Conservation (phyloP, 768 basidiomycete genomes). For the Lyophyllum semitale region DNA sequence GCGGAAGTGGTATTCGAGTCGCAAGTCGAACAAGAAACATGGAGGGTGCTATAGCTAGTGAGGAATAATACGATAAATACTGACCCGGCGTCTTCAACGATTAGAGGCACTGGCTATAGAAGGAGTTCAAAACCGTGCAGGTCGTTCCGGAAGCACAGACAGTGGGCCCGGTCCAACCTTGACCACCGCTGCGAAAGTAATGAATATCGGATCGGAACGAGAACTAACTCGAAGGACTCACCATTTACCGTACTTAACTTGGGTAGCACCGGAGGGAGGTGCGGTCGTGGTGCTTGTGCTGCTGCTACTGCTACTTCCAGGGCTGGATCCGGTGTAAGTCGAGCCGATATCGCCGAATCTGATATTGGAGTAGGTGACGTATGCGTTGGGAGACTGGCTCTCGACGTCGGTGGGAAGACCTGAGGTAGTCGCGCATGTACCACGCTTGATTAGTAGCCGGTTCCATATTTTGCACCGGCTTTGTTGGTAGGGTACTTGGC, state of each 20-base stretch:
- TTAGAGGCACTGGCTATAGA: constrained; percentile 36
- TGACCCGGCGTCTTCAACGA: not conserved
- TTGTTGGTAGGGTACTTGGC: constrained; percentile 51
- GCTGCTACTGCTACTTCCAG: constrained; percentile 16
- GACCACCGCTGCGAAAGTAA: constrained; percentile 24
- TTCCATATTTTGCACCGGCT: constrained; percentile 50
- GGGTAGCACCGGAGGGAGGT: constrained; percentile 25
- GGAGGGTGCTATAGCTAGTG: not conserved
- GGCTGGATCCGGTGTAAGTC: constrained; percentile 9
- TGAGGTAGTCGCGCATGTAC: constrained; percentile 38
- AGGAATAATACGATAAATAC: not conserved
- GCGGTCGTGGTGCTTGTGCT: constrained; percentile 14
- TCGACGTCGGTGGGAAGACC: constrained; percentile 43
- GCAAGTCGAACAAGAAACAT: not conserved
- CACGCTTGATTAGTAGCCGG: constrained; percentile 41
- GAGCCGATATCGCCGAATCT: constrained; percentile 47
- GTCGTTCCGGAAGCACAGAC: constrained; percentile 29
- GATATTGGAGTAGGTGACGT: constrained; percentile 58
- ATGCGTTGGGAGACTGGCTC: constrained; percentile 34
- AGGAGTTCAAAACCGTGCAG: constrained; percentile 28
- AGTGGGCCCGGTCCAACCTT: constrained; percentile 32
- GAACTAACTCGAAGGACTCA: constrained; percentile 16
- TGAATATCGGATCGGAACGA: not conserved
- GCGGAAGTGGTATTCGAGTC: not conserved
- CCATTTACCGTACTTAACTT: constrained; percentile 39